Evolutionary conservation across 306 rosid genomes (phyloP).

Genomic region (Cercis canadensis): DNA sequence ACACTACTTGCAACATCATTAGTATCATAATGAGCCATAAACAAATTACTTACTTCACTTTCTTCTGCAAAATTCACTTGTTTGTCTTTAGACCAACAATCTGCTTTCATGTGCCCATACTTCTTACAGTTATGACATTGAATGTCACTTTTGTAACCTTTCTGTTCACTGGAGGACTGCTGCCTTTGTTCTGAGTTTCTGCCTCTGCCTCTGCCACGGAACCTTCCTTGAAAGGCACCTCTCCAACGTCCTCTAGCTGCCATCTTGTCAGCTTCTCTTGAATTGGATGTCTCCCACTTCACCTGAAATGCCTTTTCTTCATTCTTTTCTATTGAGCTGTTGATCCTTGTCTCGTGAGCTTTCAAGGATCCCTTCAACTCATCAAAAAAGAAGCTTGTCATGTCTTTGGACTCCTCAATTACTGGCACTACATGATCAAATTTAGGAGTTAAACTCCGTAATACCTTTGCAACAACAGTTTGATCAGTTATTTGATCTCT

Average conservation of each 20-base stretch:
- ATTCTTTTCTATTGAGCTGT: neutral
- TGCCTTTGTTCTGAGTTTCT: too few species aligned
- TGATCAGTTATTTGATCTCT: neutral
- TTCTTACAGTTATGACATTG: too few species aligned
- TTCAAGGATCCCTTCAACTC: neutral
- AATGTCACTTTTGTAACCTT: too few species aligned
- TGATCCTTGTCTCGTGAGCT: neutral
- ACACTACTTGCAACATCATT: too few species aligned
- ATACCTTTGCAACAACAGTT: neutral
- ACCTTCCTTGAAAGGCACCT: too few species aligned
- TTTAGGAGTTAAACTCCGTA: neutral
- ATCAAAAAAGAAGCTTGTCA: neutral
- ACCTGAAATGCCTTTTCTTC: neutral
- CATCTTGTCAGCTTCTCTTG: neutral
- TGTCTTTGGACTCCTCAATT: neutral
- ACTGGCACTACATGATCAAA: neutral
- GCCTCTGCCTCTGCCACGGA: too few species aligned
- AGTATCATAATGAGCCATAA: too few species aligned
- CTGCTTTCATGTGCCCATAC: too few species aligned
- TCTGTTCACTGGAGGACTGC: too few species aligned
- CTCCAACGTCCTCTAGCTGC: neutral
- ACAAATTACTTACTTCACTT: too few species aligned
- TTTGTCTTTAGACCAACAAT: too few species aligned
- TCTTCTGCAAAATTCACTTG: too few species aligned
- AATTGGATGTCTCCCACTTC: neutral